Base-by-base conservation (phyloP, 768 basidiomycete species). In the Agrocybe pediades region DNA sequence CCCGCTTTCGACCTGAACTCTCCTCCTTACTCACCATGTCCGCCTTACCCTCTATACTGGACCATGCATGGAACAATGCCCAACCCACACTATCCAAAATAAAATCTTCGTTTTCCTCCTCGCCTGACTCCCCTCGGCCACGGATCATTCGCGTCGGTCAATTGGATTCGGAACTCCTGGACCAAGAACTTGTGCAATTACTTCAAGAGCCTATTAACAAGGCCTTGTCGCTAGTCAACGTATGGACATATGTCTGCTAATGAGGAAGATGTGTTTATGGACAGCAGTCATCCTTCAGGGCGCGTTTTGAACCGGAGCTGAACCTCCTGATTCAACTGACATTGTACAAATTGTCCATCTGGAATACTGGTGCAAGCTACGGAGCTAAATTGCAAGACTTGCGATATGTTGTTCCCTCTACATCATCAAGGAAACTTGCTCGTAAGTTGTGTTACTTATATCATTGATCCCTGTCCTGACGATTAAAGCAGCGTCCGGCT, bases 121-220 rank as follows among this genome's bases (percentile, higher is more conserved):
- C 69, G 5, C 58, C 64, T 8, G 48, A 65, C 15, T 68, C 74
- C 21, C 50, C 24, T 33, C 54, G 56, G 43, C 65, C 77, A 23
- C 79, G 87, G n/a, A 72, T 87, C 25, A 74, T 84, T 21, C 89
- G 95, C 41, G 93, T 98, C 44, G 89, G 90, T 7, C 92, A 96
- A 69, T 83, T 98, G 49, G 96, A 98, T 68, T 85, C 95, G 2
- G 88, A 93, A 61, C 78, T 95, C 20, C 80, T 98, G 44, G 96
- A 98, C 72, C 83, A 87, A 59, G 94, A 97, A 57, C 82, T 98
- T 16, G 83, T 89, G 26, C 80, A 85, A 24, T 72, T 97, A 55
- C 78, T 98, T 26, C 85, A 84, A 62, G 90, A 90, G 49, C 95
- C 94, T n/a, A 68, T 98, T 44, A 74, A 76, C 57, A 88, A 81